Base-by-base conservation (phyloP, 805 yeast species). In the Priceomyces fermenticarens region DNA sequence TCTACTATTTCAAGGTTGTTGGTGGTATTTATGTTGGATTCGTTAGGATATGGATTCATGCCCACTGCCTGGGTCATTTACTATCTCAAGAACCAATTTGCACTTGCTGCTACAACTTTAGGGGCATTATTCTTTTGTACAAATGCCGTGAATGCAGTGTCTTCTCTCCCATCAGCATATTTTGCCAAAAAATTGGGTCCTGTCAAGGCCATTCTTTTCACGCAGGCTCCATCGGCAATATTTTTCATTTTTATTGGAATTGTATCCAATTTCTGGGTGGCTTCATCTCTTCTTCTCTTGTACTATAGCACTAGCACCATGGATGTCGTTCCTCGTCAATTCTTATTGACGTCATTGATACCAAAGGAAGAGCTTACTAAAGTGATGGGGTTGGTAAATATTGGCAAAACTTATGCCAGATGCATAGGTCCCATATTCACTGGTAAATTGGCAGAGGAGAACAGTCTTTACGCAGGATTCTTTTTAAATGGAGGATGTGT, bases 301-400 rank as follows among this genome's bases (percentile, higher is more conserved):
- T 79, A 86, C 47, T 81, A 80, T 44, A 64, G 82, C 2, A 78
- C 88, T 0, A 71, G 82, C 2, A 79, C 90, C 1, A 88, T 89
- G 90, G 97, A 89, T 57, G 96, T 88, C 23, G 93, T 88, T 2
- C 96, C 97, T 5, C 76, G 97, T 38, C 96, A 88, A 62, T 78
- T 88, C 7, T 68, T 89, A 31, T 62, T 89, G 37, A 81, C 95
- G 0, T 73, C 85, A 2, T 67, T 88, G 14, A 79, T 89, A 30
- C 71, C 73, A 11, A 73, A 75, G 10, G 60, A 69, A 9, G 93
- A 87, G 36, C 65, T 90, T 36, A 81, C 95, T 2, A 77, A 72
- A 50, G 89, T 85, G 1, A 74, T 89, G 80, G 97, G 97, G 2
- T 69, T 85, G 1, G 96, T 89, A 8, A 89, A 88, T 54, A 81